Percentiles rank a stretch among this genome's conserved stretches.
Evolutionary conservation across 106 monocot species (phyloP).

Genomic region (Chionographis japonica): DNA sequence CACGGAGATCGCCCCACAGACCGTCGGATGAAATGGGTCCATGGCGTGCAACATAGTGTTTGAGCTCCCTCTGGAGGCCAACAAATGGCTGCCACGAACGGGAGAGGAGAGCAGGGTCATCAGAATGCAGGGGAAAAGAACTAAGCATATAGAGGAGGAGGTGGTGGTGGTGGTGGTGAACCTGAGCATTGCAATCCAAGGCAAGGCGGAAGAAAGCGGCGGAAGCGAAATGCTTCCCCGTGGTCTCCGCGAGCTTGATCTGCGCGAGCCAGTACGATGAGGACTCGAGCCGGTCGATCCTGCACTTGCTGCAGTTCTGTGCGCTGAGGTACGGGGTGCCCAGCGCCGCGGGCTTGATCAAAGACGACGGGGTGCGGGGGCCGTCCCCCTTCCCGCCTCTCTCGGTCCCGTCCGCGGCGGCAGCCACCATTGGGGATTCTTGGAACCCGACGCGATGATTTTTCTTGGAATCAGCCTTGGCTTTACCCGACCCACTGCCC

Average conservation of each 20-base stretch:
- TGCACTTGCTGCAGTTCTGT: constrained; percentile 53
- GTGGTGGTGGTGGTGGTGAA: neutral
- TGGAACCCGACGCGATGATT: constrained; percentile 23
- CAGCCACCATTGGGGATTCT: neutral
- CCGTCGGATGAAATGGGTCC: constrained; percentile 1
- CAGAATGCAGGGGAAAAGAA: neutral
- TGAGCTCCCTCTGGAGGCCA: constrained; percentile 50
- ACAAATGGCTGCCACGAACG: constrained; percentile 40
- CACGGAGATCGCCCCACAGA: constrained; percentile 31
- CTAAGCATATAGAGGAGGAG: neutral
- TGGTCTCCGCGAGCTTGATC: constrained; percentile 57
- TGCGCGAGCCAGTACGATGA: constrained; percentile 67
- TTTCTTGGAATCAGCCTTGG: constrained; percentile 11
- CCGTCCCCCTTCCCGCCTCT: constrained; percentile 12
- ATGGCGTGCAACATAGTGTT: constrained; percentile 42
- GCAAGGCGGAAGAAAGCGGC: constrained; percentile 74
- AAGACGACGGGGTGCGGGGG: constrained; percentile 33
- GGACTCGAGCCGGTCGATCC: constrained; percentile 49
- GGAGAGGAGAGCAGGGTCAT: neutral
- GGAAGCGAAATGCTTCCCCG: constrained; percentile 67
- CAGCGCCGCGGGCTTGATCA: neutral
- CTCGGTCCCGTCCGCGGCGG: neutral
- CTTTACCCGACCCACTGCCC: neutral
- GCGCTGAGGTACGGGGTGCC: constrained; percentile 63
- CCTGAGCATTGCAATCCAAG: constrained; percentile 70